These are phyloP conservation scores for Rhexocercosporidium sp. DNA, from an alignment of 2,329 filamentous ascomycete genomes.

Conservation along the genomic window DNA sequence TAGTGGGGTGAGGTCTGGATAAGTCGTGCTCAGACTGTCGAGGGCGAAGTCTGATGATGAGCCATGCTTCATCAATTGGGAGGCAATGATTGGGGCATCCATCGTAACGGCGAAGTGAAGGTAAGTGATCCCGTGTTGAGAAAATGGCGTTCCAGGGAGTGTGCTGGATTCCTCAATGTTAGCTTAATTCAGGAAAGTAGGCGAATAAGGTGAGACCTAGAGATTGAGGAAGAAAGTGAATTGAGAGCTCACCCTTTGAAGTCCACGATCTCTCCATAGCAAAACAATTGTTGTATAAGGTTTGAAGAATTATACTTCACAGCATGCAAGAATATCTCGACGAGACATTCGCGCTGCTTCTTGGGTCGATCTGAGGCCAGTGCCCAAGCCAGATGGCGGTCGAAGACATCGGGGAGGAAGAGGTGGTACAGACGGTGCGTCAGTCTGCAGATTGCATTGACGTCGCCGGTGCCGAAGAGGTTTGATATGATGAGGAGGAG, in stretches of 20 bases:
- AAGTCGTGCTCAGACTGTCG: slow-evolving; percentile 2
- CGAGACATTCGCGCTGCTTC: not conserved
- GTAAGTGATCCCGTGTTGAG: not conserved
- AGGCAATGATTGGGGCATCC: slow-evolving; percentile 13
- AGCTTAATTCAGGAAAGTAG: not conserved
- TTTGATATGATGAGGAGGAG: not conserved
- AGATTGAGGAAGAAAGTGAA: not conserved
- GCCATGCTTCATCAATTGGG: slow-evolving; percentile 11
- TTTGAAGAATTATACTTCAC: slow-evolving; percentile 1
- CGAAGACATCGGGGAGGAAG: slow-evolving; percentile 6
- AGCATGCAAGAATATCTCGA: slow-evolving; percentile 5
- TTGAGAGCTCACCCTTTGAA: slow-evolving; percentile 2
- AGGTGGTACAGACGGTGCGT: slow-evolving; percentile 1
- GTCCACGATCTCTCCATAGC: not conserved
- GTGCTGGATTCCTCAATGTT: not conserved
- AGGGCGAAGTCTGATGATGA: not conserved
- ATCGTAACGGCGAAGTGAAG: slow-evolving; percentile 6
- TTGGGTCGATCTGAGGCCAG: not conserved
- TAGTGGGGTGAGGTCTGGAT: slow-evolving; percentile 15
- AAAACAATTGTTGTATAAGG: slow-evolving; percentile 5
- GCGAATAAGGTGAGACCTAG: not conserved
- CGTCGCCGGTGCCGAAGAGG: not conserved
- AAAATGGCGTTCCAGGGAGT: not conserved
- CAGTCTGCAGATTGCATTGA: slow-evolving; percentile 7
- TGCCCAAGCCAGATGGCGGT: not conserved